These are phyloP conservation scores for Moniliella sp. DNA, from an alignment of 1,284 basidiomycete species.

Conservation along the genomic window DNA sequence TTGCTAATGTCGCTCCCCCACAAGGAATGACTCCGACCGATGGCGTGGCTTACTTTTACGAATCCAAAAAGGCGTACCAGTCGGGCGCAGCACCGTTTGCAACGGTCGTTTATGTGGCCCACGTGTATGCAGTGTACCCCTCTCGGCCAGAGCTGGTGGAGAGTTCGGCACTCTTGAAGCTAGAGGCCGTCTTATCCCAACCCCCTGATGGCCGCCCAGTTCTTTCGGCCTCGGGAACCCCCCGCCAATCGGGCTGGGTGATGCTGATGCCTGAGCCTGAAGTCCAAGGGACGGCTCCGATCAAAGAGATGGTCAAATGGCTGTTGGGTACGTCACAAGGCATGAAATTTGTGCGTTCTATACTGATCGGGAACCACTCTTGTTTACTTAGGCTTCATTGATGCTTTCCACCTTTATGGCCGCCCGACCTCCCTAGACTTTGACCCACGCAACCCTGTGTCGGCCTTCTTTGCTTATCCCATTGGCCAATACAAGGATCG, in stretches of 20 bases:
- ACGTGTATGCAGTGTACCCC: slow-evolving; percentile 30
- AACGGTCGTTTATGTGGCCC: slow-evolving; percentile 18
- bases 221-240: slow-evolving; percentile 42
- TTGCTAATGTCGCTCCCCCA: slow-evolving; percentile 13
- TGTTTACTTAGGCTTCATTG: slow-evolving; percentile 22
- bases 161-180: slow-evolving; percentile 28
- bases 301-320: slow-evolving; percentile 78
- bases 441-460: slow-evolving; percentile 37
- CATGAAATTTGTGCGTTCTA: no score
- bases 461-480: slow-evolving; percentile 31
- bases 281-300: slow-evolving; percentile 44
- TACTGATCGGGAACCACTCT: slow-evolving; percentile 2
- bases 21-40: slow-evolving; percentile 18
- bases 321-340: slow-evolving; percentile 64
- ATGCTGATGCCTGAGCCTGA: slow-evolving; percentile 35
- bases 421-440: slow-evolving; percentile 17
- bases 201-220: slow-evolving; percentile 13
- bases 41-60: slow-evolving; percentile 26
- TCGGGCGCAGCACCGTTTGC: no score
- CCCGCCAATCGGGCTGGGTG: slow-evolving; percentile 35
- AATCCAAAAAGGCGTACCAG: slow-evolving; percentile 25
- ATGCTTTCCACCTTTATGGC: slow-evolving; percentile 32
- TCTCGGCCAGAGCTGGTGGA: slow-evolving; percentile 29
- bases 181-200: slow-evolving; percentile 26
- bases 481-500: slow-evolving; percentile 38